Percentiles rank a stretch among this genome's conserved stretches.
Conservation (phyloP, 1,284 basidiomycete genomes). For the Rhodotorula sp. region DNA sequence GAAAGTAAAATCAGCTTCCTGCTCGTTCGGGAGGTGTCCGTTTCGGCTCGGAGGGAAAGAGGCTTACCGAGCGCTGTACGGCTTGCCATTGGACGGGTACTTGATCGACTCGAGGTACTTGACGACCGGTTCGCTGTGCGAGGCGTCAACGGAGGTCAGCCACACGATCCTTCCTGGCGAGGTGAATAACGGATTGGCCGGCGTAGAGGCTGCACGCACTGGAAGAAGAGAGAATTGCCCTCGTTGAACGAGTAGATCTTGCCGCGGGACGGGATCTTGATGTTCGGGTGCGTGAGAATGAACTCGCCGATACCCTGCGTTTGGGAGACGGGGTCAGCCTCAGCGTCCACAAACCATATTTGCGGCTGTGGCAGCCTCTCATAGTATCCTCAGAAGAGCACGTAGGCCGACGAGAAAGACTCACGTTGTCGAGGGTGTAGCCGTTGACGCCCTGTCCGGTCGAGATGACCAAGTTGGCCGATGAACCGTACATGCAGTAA, state of each 20-base stretch:
- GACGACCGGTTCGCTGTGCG: slow-evolving; percentile 4
- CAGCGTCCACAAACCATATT: not conserved
- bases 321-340: not conserved
- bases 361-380: not conserved
- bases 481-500: slow-evolving; percentile 82
- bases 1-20: too few relatives aligned
- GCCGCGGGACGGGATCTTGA: slow-evolving; percentile 86
- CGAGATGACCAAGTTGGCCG: slow-evolving; percentile 92
- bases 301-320: slow-evolving; percentile 82
- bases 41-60: not conserved
- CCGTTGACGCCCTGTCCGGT: slow-evolving; percentile 97
- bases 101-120: slow-evolving; percentile 92
- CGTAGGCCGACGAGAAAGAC: slow-evolving; percentile 6
- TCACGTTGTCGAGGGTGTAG: slow-evolving; percentile 86
- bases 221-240: slow-evolving; percentile 17
- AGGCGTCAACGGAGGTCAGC: too few relatives aligned
- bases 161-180: too few relatives aligned
- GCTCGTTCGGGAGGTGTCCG: too few relatives aligned
- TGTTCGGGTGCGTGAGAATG: slow-evolving; percentile 97
- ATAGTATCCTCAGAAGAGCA: too few relatives aligned
- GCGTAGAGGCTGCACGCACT: not conserved
- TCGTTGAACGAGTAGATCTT: slow-evolving; percentile 82
- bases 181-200: not conserved
- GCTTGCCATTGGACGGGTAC: slow-evolving; percentile 61
- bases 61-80: slow-evolving; percentile 65